These are phyloP conservation scores for Aspergillus sp. DNA, from an alignment of 2,329 filamentous ascomycete species.

Conservation along the genomic window DNA sequence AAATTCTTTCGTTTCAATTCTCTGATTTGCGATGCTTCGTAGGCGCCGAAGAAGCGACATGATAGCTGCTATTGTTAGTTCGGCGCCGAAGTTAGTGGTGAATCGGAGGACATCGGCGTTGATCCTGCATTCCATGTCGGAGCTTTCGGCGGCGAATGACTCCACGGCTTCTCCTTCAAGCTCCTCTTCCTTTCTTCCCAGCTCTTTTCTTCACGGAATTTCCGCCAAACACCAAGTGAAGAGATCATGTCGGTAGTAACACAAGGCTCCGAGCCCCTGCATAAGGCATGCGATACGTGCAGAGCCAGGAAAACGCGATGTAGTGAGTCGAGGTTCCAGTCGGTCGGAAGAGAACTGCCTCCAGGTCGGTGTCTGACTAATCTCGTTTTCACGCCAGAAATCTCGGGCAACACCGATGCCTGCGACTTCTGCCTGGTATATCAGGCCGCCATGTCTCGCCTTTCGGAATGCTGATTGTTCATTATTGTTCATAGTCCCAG, in stretches of 20 bases:
- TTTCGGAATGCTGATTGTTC: background rate
- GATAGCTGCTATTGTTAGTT: background rate
- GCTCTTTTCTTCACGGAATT: background rate
- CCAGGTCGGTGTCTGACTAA: background rate
- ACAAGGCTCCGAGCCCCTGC: constrained; percentile 5
- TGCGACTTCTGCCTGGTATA: constrained; percentile 9
- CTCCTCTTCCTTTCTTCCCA: background rate
- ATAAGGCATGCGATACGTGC: constrained; percentile 13
- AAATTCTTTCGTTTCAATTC: background rate
- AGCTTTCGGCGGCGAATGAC: background rate
- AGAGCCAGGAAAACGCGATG: constrained; percentile 11
- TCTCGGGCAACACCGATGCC: background rate
- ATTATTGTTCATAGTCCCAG: background rate
- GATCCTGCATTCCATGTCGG: background rate
- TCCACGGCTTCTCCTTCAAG: background rate
- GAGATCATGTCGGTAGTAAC: background rate
- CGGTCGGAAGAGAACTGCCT: background rate
- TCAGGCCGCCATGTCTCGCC: background rate
- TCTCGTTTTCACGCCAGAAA: background rate
- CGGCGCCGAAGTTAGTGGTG: constrained; percentile 1
- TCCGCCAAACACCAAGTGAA: background rate
- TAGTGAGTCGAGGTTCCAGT: constrained; percentile 3
- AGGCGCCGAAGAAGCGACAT: background rate
- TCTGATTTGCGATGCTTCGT: no score
- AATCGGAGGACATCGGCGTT: background rate